These are phyloP conservation scores for Trichosporon sp. DNA, from an alignment of 1,284 basidiomycete genomes.

Conservation along the genomic window DNA sequence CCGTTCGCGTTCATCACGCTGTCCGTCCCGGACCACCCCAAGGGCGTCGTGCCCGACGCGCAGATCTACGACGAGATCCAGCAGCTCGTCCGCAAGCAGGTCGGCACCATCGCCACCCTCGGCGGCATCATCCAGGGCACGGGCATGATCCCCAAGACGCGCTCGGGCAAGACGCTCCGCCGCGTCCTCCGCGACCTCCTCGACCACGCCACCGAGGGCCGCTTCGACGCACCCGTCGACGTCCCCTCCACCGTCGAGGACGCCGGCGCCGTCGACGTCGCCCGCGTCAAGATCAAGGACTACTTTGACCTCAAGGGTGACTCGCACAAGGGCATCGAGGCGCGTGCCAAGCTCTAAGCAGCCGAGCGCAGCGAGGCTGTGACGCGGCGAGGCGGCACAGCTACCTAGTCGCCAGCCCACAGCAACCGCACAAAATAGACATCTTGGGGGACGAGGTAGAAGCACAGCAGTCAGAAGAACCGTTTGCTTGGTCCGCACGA, in stretches of 20 bases:
- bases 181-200: slow-evolving; percentile 60
- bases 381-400: neutral
- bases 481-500: neutral
- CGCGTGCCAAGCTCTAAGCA: slow-evolving; percentile 14
- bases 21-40: slow-evolving; percentile 23
- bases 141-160: slow-evolving; percentile 82
- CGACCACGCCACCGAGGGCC: slow-evolving; percentile 20
- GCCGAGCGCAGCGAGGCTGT: neutral
- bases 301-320: slow-evolving; percentile 19
- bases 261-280: slow-evolving; percentile 14
- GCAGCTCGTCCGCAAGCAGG: slow-evolving; percentile 87
- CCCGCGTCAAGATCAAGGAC: slow-evolving; percentile 21
- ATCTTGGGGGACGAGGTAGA: neutral
- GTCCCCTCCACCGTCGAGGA: slow-evolving; percentile 24
- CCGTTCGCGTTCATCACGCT: slow-evolving; percentile 62
- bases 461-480: neutral
- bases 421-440: neutral
- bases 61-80: slow-evolving; percentile 64
- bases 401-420: too few relatives aligned
- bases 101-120: slow-evolving; percentile 88
- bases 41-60: slow-evolving; percentile 60
- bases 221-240: slow-evolving; percentile 18
- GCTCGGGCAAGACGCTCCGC: slow-evolving; percentile 88
- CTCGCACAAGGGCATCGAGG: slow-evolving; percentile 19
- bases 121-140: slow-evolving; percentile 74